Percentiles rank a stretch among this genome's conserved stretches.
Evolutionary conservation across 2,329 filamentous ascomycete species (phyloP).

Genomic region (Fusarium algeriense): DNA sequence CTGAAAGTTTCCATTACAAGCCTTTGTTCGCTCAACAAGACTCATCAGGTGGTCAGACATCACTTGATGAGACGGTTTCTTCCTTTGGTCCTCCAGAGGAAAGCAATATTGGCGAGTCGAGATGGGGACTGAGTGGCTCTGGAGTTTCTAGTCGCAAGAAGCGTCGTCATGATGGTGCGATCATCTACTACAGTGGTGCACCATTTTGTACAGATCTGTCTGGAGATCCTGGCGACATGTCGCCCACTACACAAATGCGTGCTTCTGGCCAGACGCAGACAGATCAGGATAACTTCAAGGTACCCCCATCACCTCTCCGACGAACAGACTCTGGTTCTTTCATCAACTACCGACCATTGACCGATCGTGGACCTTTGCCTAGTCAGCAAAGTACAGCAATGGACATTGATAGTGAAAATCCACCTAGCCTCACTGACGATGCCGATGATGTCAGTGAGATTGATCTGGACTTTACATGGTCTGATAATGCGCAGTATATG

Average conservation of each 20-base stretch:
- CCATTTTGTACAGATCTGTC: constrained; percentile 85
- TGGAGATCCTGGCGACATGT: constrained; percentile 68
- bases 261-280: constrained; percentile 57
- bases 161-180: constrained; percentile 75
- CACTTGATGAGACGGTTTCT: constrained; percentile 62
- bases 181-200: constrained; percentile 86
- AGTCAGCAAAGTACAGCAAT: constrained; percentile 40
- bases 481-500: constrained; percentile 56
- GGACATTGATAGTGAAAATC: constrained; percentile 47
- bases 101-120: constrained; percentile 62
- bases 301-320: constrained; percentile 46
- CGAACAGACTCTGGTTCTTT: constrained; percentile 66
- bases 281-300: constrained; percentile 25
- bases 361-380: constrained; percentile 49
- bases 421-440: constrained; percentile 52
- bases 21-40: constrained; percentile 69
- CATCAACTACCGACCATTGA: constrained; percentile 63
- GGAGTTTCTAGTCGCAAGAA: constrained; percentile 63
- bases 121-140: constrained; percentile 62
- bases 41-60: constrained; percentile 61
- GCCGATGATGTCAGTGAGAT: constrained; percentile 55
- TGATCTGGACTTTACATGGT: constrained; percentile 62
- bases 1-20: constrained; percentile 71
- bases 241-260: constrained; percentile 62
- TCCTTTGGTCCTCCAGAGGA: constrained; percentile 62